A percentile compares a stretch with the other conserved stretches of the same genome.
Conservation (phyloP, 805 yeast species). For the Blastobotrys chiropterorum region DNA sequence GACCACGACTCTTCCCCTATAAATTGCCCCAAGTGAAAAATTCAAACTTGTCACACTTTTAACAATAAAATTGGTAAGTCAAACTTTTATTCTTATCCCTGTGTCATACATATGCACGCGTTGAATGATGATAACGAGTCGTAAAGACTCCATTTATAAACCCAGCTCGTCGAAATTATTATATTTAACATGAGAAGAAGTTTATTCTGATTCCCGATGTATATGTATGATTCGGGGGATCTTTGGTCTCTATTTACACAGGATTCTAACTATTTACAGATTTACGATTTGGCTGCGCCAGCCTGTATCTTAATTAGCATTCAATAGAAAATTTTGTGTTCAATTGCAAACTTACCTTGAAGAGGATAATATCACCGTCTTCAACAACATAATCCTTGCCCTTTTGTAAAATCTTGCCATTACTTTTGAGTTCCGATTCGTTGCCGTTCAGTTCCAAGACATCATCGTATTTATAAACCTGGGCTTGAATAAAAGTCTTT, state of each 20-base stretch:
- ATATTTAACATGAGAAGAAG: constrained; percentile 13
- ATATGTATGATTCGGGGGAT: constrained; percentile 1
- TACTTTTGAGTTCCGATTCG: constrained; percentile 47
- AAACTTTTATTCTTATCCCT: neutral
- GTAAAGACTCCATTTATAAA: constrained; percentile 12
- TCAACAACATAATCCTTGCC: constrained; percentile 77
- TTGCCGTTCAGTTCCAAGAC: constrained; percentile 42
- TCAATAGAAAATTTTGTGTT: neutral
- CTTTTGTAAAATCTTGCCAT: constrained; percentile 55
- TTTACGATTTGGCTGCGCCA: neutral
- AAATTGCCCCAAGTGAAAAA: neutral
- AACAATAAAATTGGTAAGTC: constrained; percentile 1
- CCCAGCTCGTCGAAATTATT: constrained; percentile 16
- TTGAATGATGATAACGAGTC: constrained; percentile 15
- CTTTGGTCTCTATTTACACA: neutral
- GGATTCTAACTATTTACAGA: neutral
- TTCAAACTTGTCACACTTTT: neutral
- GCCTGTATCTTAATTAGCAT: neutral
- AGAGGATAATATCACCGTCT: constrained; percentile 75
- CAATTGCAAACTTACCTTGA: constrained; percentile 39
- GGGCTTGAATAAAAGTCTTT: constrained; percentile 74
- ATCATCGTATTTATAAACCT: constrained; percentile 64
- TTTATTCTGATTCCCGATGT: constrained; percentile 8
- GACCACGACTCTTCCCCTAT: neutral
- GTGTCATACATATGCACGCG: neutral